phyloP scores from a whole-genome alignment of 306 rosid genomes.

The Chamaecrista fasciculata region DNA sequence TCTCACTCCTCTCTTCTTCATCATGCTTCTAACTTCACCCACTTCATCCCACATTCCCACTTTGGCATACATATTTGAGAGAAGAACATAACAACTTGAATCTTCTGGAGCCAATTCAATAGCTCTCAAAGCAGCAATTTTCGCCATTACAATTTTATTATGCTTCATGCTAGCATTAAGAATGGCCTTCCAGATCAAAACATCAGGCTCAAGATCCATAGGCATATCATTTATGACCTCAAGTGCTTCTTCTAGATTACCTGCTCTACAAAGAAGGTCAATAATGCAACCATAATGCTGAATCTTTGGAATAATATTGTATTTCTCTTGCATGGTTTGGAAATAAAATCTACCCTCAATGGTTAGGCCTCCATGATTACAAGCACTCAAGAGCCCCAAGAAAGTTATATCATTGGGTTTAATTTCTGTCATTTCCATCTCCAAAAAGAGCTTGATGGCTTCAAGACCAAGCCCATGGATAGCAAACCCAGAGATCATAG shows the following conservation, averaged over 20 bases:
- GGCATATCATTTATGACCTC: constrained; percentile 40
- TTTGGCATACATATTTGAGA: constrained; percentile 54
- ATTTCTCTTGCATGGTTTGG: constrained; percentile 52
- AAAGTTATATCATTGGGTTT: constrained; percentile 51
- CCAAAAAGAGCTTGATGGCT: constrained; percentile 41
- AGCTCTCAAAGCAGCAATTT: constrained; percentile 39
- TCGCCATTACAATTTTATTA: constrained; percentile 31
- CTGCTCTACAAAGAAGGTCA: constrained; percentile 48
- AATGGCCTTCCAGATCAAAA: constrained; percentile 54
- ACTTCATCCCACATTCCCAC: constrained; percentile 53
- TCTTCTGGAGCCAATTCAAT: constrained; percentile 49
- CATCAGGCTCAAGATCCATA: constrained; percentile 46
- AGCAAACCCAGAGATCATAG: constrained; percentile 50
- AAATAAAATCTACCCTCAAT: constrained; percentile 46
- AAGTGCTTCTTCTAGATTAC: constrained; percentile 43
- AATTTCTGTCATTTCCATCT: constrained; percentile 40
- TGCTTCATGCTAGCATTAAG: constrained; percentile 49
- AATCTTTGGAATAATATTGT: constrained; percentile 45
- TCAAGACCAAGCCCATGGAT: constrained; percentile 50
- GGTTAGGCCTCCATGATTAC: constrained; percentile 56
- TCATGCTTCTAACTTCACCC: constrained; percentile 37
- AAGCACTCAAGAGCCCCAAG: constrained; percentile 50
- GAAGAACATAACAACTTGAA: constrained; percentile 55
- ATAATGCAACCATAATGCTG: constrained; percentile 54
- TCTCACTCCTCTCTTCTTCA: constrained; percentile 42